phyloP scores from a whole-genome alignment of 2,329 filamentous ascomycete species.

The Fusarium paranaense region DNA sequence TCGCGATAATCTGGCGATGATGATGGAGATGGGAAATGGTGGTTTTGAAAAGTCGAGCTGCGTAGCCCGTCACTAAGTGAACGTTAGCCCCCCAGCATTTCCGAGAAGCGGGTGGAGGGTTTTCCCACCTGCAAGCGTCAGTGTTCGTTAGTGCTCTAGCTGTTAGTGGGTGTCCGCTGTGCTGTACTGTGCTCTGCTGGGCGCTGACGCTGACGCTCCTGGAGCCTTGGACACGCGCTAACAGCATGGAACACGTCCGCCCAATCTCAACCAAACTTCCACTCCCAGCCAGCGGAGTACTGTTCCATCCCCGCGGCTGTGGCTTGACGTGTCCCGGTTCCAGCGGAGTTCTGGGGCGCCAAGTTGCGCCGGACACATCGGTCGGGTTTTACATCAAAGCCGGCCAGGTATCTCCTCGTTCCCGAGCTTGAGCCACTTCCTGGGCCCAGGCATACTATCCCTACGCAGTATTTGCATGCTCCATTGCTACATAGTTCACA shows the following conservation, averaged over 20 bases:
- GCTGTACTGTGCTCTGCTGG: background rate
- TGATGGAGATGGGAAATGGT: slow-evolving; percentile 37
- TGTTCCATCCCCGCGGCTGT: slow-evolving; percentile 29
- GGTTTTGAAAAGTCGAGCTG: slow-evolving; percentile 39
- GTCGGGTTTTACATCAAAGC: slow-evolving; percentile 8
- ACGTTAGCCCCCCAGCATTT: slow-evolving; percentile 31
- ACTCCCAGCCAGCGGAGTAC: slow-evolving; percentile 13
- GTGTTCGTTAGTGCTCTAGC: background rate
- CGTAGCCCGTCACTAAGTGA: slow-evolving; percentile 17
- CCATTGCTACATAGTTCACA: background rate
- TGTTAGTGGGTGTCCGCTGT: background rate
- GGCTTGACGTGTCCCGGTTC: slow-evolving; percentile 40
- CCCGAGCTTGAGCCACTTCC: background rate
- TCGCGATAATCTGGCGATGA: slow-evolving; percentile 36
- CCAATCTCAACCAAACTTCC: slow-evolving; percentile 27
- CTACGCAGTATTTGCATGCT: background rate
- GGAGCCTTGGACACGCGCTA: slow-evolving; percentile 27
- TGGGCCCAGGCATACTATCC: background rate
- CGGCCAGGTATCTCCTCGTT: background rate
- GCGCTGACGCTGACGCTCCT: slow-evolving; percentile 35
- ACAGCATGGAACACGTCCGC: background rate
- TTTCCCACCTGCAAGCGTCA: background rate
- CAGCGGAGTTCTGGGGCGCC: slow-evolving; percentile 21
- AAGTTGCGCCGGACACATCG: slow-evolving; percentile 25
- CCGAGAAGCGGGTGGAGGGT: slow-evolving; percentile 37